Percentiles rank a stretch among this genome's conserved stretches.
Evolutionary conservation across 2,329 filamentous ascomycete genomes (phyloP).

Genomic region (Calonectria hongkongensis): DNA sequence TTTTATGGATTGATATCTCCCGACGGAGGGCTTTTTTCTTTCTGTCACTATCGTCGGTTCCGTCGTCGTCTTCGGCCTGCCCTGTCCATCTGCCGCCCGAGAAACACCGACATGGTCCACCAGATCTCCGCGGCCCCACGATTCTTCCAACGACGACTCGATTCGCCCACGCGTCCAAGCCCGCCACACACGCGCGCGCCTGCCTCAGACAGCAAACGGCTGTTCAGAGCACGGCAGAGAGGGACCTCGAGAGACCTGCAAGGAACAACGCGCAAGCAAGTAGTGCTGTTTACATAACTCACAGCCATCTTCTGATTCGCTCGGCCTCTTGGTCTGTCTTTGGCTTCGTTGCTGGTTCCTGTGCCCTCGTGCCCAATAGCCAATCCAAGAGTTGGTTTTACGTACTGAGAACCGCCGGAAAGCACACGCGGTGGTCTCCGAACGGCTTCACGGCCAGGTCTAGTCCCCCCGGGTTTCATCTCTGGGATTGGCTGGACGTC

Average conservation of each 20-base stretch:
- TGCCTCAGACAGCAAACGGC: conserved; percentile 32
- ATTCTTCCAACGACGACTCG: conserved; percentile 43
- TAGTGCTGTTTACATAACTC: conserved; percentile 45
- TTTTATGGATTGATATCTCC: neutral
- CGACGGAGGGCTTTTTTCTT: neutral
- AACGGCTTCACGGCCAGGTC: conserved; percentile 43
- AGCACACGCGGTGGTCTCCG: conserved; percentile 51
- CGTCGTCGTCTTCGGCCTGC: conserved; percentile 17
- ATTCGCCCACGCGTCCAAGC: conserved; percentile 41
- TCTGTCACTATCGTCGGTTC: neutral
- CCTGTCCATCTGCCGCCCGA: conserved; percentile 10
- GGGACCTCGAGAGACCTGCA: conserved; percentile 47
- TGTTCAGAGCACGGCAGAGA: conserved; percentile 37
- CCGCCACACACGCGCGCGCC: conserved; percentile 41
- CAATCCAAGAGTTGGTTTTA: conserved; percentile 55
- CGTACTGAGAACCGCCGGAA: conserved; percentile 52
- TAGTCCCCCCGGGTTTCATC: conserved; percentile 48
- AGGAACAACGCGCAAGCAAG: conserved; percentile 52
- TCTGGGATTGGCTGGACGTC: conserved; percentile 48
- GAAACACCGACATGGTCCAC: conserved; percentile 27
- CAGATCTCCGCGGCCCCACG: conserved; percentile 50
- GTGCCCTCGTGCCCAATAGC: conserved; percentile 42
- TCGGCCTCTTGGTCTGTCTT: conserved; percentile 22
- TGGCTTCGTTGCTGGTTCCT: conserved; percentile 44
- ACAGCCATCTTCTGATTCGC: conserved; percentile 49